Conservation (phyloP, 2,329 filamentous ascomycete species). For the Talaromyces sp. region DNA sequence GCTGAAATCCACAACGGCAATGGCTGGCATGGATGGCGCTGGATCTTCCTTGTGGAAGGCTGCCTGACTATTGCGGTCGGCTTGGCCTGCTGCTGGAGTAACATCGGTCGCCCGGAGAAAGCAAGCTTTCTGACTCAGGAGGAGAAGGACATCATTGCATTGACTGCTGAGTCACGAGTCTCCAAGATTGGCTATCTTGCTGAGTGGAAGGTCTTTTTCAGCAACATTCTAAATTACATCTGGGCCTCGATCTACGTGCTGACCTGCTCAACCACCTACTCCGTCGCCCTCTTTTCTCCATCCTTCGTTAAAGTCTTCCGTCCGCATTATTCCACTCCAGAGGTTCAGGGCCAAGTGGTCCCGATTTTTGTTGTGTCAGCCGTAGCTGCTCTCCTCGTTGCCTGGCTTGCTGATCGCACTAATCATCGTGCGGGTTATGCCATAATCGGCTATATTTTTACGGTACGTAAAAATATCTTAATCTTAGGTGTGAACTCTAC, state of each 20-base stretch:
- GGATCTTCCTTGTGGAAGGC: constrained; percentile 9
- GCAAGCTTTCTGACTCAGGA: neutral
- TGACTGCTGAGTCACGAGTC: constrained; percentile 3
- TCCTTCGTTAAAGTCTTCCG: constrained; percentile 7
- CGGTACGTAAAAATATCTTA: neutral
- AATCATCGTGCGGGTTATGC: constrained; percentile 9
- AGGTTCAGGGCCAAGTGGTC: constrained; percentile 5
- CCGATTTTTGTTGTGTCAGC: constrained; percentile 8
- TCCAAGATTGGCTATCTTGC: neutral
- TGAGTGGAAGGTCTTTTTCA: constrained; percentile 5
- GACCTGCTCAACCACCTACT: constrained; percentile 9
- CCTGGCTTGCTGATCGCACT: neutral
- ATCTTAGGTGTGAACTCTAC: neutral
- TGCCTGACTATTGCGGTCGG: constrained; percentile 2
- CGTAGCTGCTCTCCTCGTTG: constrained; percentile 1
- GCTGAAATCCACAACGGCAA: constrained; percentile 5
- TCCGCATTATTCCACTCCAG: neutral
- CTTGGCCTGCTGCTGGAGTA: constrained; percentile 4
- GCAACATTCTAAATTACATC: constrained; percentile 3
- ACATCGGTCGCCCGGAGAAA: constrained; percentile 1
- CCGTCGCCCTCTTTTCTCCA: neutral
- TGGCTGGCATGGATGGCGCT: constrained; percentile 11
- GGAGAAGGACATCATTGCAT: constrained; percentile 4
- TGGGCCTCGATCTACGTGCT: constrained; percentile 6
- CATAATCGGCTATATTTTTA: constrained; percentile 2